Base-by-base conservation (phyloP, 768 basidiomycete genomes). In the Boletus pseudo-olivaceus region DNA sequence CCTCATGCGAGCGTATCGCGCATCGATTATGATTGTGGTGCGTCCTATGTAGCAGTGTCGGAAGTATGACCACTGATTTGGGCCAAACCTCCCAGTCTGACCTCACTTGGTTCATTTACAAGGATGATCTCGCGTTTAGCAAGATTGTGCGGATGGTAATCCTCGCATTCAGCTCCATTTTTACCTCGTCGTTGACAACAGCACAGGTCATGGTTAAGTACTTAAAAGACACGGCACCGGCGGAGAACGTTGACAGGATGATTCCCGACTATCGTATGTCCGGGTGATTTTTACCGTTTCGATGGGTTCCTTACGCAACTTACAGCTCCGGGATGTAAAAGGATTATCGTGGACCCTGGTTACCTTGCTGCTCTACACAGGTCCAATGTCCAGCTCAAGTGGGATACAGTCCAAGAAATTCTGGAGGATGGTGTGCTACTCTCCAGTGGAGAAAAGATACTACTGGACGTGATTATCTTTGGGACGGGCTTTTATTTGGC, bases 261-360 rank as follows among this genome's bases (percentile, higher is more conserved):
- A 32, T 39, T 20, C 50, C 51, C 20, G 51, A 32, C 49, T 32
- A 53, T 53, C 20, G 51, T 29, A 39, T 53, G 51, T 27, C 19
- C 20, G 17, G 33, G 34, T 33, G 19, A 42, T 27, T 19, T 57
- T 29, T 44, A 45, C 20, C 17, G 26, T 17, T 45, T 41, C 29
- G 35, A 46, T n/a, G 17, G 11, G 27, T 11, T 11, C 9, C n/a
- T 38, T 14, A 37, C 20, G 15, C 23, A 32, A 20, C 14, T 40
- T 34, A 35, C 47, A 82, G 82, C 78, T 40, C 76, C 79, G 26
- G 83, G 82, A 33, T 84, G 82, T 63, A 84, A 82, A 63, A 74
- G 85, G 26, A 74, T 85, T 19, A 79, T 87, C 33, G 72, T 81
- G 76, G 76, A 54, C 30, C 50, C 20, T 33, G n/a, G 33, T 17